These are phyloP conservation scores for Gossypium ekmanianum DNA, from an alignment of 345 rosid genomes.

Conservation along the genomic window DNA sequence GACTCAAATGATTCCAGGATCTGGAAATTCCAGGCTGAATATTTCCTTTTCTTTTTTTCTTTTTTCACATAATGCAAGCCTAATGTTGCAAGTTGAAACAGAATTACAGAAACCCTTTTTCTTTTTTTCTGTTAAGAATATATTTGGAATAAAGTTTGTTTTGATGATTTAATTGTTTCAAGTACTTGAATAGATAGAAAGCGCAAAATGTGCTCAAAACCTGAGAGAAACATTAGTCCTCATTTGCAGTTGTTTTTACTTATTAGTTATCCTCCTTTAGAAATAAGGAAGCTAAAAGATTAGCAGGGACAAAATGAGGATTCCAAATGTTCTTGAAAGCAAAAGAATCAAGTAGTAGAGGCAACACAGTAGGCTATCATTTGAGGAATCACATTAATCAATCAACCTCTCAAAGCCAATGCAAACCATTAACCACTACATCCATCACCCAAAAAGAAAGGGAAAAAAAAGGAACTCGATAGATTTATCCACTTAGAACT, in stretches of 20 bases:
- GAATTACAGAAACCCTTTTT: too few species aligned
- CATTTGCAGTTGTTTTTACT: neutral
- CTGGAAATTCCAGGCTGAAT: too few species aligned
- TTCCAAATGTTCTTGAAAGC: neutral
- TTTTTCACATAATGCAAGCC: too few species aligned
- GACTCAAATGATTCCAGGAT: too few species aligned
- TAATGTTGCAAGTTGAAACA: too few species aligned
- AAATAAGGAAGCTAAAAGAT: neutral
- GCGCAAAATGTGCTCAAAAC: too few species aligned
- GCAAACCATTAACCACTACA: neutral
- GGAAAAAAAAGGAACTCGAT: neutral
- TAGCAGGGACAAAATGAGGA: neutral
- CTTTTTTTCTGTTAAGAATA: neutral
- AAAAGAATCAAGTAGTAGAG: neutral
- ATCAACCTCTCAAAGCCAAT: neutral
- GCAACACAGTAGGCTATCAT: neutral
- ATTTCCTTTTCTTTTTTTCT: too few species aligned
- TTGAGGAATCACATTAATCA: neutral
- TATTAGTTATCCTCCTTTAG: neutral
- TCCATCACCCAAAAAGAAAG: neutral
- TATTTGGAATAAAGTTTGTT: neutral
- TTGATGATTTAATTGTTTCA: neutral
- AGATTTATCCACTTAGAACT: neutral
- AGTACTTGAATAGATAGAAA: neutral
- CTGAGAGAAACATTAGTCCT: neutral